Conservation (phyloP, 2,329 filamentous ascomycete species). For the Penicillium sp. region DNA sequence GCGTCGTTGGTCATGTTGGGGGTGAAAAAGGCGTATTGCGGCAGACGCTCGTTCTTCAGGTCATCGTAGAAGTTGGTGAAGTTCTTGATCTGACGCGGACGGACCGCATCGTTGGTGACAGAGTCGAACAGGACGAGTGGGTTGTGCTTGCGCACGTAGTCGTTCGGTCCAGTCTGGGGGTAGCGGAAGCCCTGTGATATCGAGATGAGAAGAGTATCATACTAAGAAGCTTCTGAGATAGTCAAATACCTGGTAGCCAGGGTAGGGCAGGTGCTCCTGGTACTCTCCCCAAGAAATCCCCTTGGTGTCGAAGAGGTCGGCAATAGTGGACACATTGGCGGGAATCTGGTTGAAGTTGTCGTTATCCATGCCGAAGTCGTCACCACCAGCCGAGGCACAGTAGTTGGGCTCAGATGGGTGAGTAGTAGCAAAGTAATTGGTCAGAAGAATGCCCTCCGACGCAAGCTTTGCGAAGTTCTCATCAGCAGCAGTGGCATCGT, state of each 20-base stretch:
- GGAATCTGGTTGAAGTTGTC: constrained; percentile 61
- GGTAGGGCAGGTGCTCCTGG: constrained; percentile 74
- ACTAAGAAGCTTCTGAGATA: no score
- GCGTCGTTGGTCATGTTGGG: constrained; percentile 63
- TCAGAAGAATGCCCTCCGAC: constrained; percentile 58
- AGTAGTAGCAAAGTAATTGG: constrained; percentile 61
- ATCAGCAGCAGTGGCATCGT: constrained; percentile 62
- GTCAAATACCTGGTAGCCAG: constrained; percentile 63
- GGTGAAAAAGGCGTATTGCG: constrained; percentile 62
- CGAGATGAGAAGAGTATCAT: neutral
- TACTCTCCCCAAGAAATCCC: constrained; percentile 69
- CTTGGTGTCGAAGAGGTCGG: constrained; percentile 65
- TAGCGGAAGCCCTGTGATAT: constrained; percentile 51
- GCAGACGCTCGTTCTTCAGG: constrained; percentile 60
- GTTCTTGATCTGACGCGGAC: constrained; percentile 71
- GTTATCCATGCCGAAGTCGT: constrained; percentile 69
- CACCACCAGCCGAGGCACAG: constrained; percentile 63
- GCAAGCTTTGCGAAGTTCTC: constrained; percentile 35
- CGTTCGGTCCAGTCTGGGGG: constrained; percentile 64
- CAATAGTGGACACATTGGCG: constrained; percentile 63
- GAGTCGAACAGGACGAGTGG: constrained; percentile 64
- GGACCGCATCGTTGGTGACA: constrained; percentile 57
- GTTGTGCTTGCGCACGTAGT: constrained; percentile 84
- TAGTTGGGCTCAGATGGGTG: constrained; percentile 78
- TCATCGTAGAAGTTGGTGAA: constrained; percentile 67